A percentile compares a stretch with the other conserved stretches of the same genome.
phyloP scores from a whole-genome alignment of 2,329 filamentous ascomycete genomes.

The Calonectria ilicicola region DNA sequence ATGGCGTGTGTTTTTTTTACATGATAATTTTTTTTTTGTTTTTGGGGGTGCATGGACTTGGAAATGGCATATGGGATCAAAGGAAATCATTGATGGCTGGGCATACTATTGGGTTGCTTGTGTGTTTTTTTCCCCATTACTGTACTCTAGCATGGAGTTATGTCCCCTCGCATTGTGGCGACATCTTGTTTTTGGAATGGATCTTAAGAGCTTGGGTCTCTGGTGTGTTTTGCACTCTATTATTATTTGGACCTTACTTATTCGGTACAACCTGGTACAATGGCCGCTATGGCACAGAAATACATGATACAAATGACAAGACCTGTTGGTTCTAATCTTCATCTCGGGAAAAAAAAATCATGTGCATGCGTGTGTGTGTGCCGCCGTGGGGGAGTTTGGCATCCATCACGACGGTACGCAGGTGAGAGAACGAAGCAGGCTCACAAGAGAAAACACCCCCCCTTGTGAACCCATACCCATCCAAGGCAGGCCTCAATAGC shows the following conservation, averaged over 20 bases:
- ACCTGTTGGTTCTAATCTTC: neutral
- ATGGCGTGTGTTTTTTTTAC: conserved; percentile 20
- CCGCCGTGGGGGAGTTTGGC: neutral
- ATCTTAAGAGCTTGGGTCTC: conserved; percentile 13
- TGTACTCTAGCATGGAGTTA: conserved; percentile 36
- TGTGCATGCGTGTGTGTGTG: neutral
- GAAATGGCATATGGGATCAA: conserved; percentile 35
- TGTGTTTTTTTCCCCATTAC: conserved; percentile 13
- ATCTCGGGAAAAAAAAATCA: neutral
- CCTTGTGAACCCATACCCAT: neutral
- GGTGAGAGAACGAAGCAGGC: neutral
- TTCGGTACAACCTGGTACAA: conserved; percentile 2
- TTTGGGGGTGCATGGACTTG: conserved; percentile 32
- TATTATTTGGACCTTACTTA: conserved; percentile 5
- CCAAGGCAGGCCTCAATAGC: conserved; percentile 1
- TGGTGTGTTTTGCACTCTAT: neutral
- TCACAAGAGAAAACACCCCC: conserved; percentile 12
- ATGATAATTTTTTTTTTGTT: conserved; percentile 19
- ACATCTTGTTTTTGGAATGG: neutral
- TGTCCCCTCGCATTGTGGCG: conserved; percentile 18
- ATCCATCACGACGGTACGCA: neutral
- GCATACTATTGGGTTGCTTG: neutral
- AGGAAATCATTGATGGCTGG: conserved; percentile 33
- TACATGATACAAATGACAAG: conserved; percentile 15
- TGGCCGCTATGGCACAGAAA: conserved; percentile 31